phyloP scores from a whole-genome alignment of 2,329 filamentous ascomycete species.

The Ustulina deusta region DNA sequence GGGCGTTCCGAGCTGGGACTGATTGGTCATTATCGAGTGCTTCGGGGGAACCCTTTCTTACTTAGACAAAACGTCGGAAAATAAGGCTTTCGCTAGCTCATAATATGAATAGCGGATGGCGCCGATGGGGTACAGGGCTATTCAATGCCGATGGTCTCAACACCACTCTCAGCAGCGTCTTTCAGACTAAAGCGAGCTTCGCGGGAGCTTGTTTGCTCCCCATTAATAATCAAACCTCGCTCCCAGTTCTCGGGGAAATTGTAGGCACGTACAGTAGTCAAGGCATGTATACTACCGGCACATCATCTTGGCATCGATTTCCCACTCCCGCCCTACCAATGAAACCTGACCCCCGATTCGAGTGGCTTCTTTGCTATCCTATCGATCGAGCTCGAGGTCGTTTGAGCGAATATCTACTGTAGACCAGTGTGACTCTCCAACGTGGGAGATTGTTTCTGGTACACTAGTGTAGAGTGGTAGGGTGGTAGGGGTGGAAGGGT shows the following conservation, averaged over 20 bases:
- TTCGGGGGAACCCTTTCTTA: not conserved
- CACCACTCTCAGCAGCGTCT: not conserved
- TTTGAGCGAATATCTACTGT: not conserved
- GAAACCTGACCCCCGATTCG: not conserved
- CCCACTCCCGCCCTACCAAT: not conserved
- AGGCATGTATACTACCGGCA: not conserved
- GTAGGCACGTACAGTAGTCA: not conserved
- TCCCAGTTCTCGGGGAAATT: no score
- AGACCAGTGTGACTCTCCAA: not conserved
- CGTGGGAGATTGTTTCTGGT: not conserved
- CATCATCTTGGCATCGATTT: conserved; percentile 3
- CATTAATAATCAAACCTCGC: no score
- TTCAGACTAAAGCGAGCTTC: no score
- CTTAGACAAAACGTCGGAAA: not conserved
- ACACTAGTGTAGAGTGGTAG: no score
- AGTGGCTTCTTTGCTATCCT: conserved; percentile 18
- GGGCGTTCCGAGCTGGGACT: not conserved
- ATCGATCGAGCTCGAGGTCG: not conserved
- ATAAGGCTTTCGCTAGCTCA: not conserved
- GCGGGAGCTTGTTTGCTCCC: no score
- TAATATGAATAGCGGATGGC: not conserved
- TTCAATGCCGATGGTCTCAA: not conserved
- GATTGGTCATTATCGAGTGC: not conserved
- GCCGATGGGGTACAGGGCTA: not conserved
- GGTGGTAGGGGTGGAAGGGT: not conserved